These are phyloP conservation scores for Eleusine coracana DNA, from an alignment of 176 grass and related monocot species.

Conservation along the genomic window DNA sequence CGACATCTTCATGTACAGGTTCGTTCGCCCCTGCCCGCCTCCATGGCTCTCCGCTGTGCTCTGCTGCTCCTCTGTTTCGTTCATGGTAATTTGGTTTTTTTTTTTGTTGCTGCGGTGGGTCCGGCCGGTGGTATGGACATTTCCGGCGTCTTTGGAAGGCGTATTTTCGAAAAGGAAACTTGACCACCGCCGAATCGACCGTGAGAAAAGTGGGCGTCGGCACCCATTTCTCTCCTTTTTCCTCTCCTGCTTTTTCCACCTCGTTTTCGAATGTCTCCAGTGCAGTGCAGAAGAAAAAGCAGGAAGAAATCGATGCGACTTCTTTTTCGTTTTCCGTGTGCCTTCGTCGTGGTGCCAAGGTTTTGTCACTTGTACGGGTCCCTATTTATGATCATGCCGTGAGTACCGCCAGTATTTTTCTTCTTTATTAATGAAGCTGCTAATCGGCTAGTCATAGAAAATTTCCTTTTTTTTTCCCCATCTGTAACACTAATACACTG, in stretches of 20 bases:
- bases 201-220: slow-evolving; percentile 18
- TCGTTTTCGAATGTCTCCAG: not conserved
- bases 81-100: slow-evolving; percentile 3
- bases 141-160: slow-evolving; percentile 47
- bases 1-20: slow-evolving; percentile 99
- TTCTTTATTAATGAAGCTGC: not conserved
- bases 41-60: not conserved
- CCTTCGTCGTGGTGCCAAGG: slow-evolving; percentile 26
- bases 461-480: not conserved
- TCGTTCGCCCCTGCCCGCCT: slow-evolving; percentile 28
- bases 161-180: slow-evolving; percentile 11
- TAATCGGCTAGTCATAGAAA: not conserved
- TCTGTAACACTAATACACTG: too few species aligned
- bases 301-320: not conserved
- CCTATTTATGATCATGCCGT: slow-evolving; percentile 13
- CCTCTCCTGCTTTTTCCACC: not conserved
- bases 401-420: not conserved
- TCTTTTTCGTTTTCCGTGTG: slow-evolving; percentile 8
- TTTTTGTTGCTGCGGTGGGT: slow-evolving; percentile 5
- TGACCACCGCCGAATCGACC: slow-evolving; percentile 35
- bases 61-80: not conserved
- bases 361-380: slow-evolving; percentile 12
- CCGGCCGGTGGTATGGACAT: not conserved
- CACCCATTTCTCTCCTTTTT: not conserved
- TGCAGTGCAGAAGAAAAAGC: not conserved